Percentiles rank a stretch among this genome's conserved stretches.
Evolutionary conservation across 345 rosid genomes (phyloP).

Genomic region (rapeseed (Brassica napus)): DNA sequence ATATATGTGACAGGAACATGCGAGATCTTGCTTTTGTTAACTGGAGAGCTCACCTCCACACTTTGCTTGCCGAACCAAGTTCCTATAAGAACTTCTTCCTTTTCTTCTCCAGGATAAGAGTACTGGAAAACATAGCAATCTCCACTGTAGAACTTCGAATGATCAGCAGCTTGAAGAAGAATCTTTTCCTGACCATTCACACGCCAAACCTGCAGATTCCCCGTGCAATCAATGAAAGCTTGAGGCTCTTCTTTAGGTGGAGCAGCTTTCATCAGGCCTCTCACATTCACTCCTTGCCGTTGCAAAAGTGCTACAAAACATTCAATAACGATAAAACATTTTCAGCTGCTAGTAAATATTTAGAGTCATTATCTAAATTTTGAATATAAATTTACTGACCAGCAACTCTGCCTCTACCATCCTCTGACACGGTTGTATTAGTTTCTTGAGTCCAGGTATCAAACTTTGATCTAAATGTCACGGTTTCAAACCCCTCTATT

Average conservation of each 20-base stretch:
- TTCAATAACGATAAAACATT: neutral
- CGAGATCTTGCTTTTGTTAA: neutral
- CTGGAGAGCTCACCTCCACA: conserved; percentile 63
- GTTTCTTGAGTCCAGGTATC: conserved; percentile 80
- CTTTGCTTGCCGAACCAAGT: conserved; percentile 94
- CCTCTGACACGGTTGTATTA: conserved; percentile 83
- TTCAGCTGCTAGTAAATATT: conserved; percentile 1
- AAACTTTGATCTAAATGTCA: conserved; percentile 82
- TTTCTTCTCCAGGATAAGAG: conserved; percentile 91
- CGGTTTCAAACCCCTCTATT: conserved; percentile 97
- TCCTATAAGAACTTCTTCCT: conserved; percentile 85
- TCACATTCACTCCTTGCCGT: conserved; percentile 92
- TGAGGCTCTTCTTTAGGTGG: conserved; percentile 86
- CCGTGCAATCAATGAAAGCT: conserved; percentile 86
- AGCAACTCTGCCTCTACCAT: conserved; percentile 99
- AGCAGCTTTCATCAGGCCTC: conserved; percentile 80
- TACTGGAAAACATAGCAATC: conserved; percentile 95
- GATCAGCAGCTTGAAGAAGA: conserved; percentile 80
- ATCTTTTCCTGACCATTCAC: conserved; percentile 74
- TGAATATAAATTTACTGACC: conserved; percentile 48
- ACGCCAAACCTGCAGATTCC: conserved; percentile 94
- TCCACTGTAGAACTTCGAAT: conserved; percentile 84
- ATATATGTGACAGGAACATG: neutral
- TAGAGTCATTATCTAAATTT: conserved; percentile 1
- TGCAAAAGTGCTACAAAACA: conserved; percentile 64